A percentile compares a stretch with the other conserved stretches of the same genome.
These are phyloP conservation scores for Coccomyxa sp. DNA, from an alignment of 139 green algal species.

Conservation along the genomic window DNA sequence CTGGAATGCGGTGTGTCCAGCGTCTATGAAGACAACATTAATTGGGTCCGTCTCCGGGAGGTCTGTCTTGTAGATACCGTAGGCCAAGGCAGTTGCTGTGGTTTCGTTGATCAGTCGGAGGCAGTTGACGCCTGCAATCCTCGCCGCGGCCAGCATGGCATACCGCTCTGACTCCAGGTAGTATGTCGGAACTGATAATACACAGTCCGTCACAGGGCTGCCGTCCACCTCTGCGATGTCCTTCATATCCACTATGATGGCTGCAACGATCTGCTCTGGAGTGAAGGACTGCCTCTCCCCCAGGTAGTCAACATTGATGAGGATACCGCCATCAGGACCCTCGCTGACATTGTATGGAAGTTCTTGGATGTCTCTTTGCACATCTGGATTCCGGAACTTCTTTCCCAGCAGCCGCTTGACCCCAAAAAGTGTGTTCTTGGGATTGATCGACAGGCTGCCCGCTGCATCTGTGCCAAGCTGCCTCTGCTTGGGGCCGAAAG, in stretches of 20 bases:
- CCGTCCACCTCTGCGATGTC: constrained; percentile 85
- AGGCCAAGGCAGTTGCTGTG: constrained; percentile 91
- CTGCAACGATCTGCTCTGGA: constrained; percentile 77
- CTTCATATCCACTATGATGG: constrained; percentile 89
- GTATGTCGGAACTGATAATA: constrained; percentile 88
- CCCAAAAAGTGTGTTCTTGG: constrained; percentile 87
- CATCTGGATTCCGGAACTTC: constrained; percentile 74
- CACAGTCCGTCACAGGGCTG: constrained; percentile 79
- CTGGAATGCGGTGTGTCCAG: constrained; percentile 87
- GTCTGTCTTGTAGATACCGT: constrained; percentile 99
- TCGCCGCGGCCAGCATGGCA: constrained; percentile 73
- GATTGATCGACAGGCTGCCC: constrained; percentile 76
- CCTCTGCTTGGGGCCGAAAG: constrained; percentile 83
- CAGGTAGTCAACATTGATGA: constrained; percentile 77
- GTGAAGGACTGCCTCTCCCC: constrained; percentile 48
- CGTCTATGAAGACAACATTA: constrained; percentile 93
- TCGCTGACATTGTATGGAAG: constrained; percentile 72
- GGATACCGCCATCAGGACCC: constrained; percentile 65
- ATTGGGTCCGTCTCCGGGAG: constrained; percentile 80
- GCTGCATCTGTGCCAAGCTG: constrained; percentile 79
- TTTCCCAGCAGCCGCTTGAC: constrained; percentile 94
- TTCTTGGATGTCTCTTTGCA: constrained; percentile 61
- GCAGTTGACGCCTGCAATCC: constrained; percentile 84
- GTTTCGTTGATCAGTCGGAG: constrained; percentile 95
- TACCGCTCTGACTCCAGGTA: constrained; percentile 79